These are phyloP conservation scores for Colletotrichum neosansevieriae DNA, from an alignment of 2,329 filamentous ascomycete genomes.

Conservation along the genomic window DNA sequence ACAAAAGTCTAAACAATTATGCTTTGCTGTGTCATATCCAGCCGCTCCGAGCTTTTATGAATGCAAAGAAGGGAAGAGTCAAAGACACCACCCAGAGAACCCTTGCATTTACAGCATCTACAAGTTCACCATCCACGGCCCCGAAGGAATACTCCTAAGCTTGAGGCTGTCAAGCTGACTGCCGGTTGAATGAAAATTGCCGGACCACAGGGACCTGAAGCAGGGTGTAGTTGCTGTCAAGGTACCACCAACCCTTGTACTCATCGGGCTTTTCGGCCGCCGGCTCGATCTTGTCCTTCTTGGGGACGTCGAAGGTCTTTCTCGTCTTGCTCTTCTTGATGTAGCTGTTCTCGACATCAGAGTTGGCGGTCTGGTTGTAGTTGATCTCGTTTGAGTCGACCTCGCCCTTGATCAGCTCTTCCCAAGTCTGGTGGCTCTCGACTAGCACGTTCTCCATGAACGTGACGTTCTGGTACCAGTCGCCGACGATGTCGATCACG, in stretches of 20 bases:
- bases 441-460: slow-evolving; percentile 48
- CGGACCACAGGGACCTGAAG: slow-evolving; percentile 41
- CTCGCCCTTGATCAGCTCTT: slow-evolving; percentile 53
- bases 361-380: slow-evolving; percentile 54
- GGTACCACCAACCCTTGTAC: slow-evolving; percentile 54
- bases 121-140: background rate
- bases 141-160: background rate
- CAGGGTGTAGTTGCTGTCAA: slow-evolving; percentile 49
- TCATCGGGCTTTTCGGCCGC: slow-evolving; percentile 48
- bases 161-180: background rate
- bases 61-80: background rate
- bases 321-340: slow-evolving; percentile 49
- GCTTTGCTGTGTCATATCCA: background rate
- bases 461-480: slow-evolving; percentile 51
- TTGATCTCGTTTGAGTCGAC: slow-evolving; percentile 54
- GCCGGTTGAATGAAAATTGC: slow-evolving; percentile 8
- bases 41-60: background rate
- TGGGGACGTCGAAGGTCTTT: slow-evolving; percentile 48
- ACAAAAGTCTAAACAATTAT: background rate
- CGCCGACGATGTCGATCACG: slow-evolving; percentile 52
- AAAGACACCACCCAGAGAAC: too few species aligned
- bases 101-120: too few species aligned
- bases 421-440: slow-evolving; percentile 55
- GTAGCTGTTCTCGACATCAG: slow-evolving; percentile 49
- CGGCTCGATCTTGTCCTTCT: slow-evolving; percentile 46